Evolutionary conservation across 2,329 filamentous ascomycete species (phyloP), one percentile per base, ranked within the genome.

Genomic region (Hirsutella minnesotensis): DNA sequence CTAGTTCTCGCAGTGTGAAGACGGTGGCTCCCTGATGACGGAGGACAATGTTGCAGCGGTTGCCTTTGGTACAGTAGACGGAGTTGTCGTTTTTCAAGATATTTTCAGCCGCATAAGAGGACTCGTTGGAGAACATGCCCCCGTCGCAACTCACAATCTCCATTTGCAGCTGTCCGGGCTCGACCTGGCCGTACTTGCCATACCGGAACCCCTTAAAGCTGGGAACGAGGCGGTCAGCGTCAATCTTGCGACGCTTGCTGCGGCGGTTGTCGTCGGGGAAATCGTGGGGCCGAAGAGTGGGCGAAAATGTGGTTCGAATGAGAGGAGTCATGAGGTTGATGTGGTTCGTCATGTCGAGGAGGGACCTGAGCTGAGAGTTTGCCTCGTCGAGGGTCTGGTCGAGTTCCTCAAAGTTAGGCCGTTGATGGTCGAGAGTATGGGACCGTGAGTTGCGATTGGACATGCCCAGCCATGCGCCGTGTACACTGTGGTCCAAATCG

Each of bases 121-220:
- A 64, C 52, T 81, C 76, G 47, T 82, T 79, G 40, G 74, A 70
- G 54, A 73, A 79, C 45, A 78, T 70, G 36, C 89, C 88, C 34
- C 87, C 88, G 59, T 95, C 89, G 56, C 88, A 95, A 67, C 82
- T 92, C 39, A 86, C 75, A 48, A 95, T 80, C 57, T 95, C 85
- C 85, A 95, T 87, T 47, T 75, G 81, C 54, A 95, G 66, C 49
- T 77, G 73, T 3, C 88, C 89, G 0, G 86, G 77, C 46, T 92
- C 84, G 15, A 94, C 83, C 62, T 95, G 89, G 16, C 89, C 90
- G 59, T 83, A 87, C 53, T 80, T 81, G 19, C 89, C 90, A 59
- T 95, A 96, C 48, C 76, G 81, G 57, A 89, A 86, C 2, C 72
- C 75, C 46, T 64, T 66, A 50, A 69, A 73, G 33, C 59, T 58